A percentile compares a stretch with the other conserved stretches of the same genome.
phyloP scores from a whole-genome alignment of 495 filamentous ascomycete species.

The Tuber borchii region DNA sequence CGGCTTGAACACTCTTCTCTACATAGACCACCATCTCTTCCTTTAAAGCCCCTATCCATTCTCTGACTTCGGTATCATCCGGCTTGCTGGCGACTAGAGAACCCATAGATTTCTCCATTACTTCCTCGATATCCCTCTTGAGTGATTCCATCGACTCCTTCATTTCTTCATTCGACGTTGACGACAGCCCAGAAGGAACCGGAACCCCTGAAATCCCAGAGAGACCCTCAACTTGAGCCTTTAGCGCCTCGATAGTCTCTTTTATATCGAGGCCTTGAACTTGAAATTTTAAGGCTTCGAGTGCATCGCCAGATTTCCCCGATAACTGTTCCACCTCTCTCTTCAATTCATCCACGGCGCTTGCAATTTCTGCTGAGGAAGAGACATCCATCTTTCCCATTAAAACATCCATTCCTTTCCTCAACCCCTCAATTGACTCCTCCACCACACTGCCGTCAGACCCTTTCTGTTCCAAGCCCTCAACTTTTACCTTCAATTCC shows the following conservation, averaged over 20 bases:
- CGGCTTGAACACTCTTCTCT: conserved; percentile 25
- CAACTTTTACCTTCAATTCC: conserved; percentile 28
- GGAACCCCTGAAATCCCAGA: conserved; percentile 27
- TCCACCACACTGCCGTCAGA: conserved; percentile 16
- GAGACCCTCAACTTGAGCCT: conserved; percentile 26
- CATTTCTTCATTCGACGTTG: conserved; percentile 27
- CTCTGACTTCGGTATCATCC: conserved; percentile 15
- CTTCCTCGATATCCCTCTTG: conserved; percentile 30
- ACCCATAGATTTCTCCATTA: conserved; percentile 27
- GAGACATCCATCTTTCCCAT: conserved; percentile 50
- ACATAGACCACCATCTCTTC: conserved; percentile 28
- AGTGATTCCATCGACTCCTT: conserved; percentile 31
- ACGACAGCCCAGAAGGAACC: background rate
- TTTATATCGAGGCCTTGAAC: conserved; percentile 30
- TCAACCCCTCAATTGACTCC: conserved; percentile 21
- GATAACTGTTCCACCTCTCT: conserved; percentile 40
- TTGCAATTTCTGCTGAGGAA: conserved; percentile 47
- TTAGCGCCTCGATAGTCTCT: conserved; percentile 27
- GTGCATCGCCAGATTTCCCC: conserved; percentile 14
- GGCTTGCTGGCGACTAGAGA: conserved; percentile 22
- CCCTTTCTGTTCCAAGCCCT: conserved; percentile 18
- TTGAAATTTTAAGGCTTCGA: conserved; percentile 24
- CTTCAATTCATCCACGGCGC: conserved; percentile 47
- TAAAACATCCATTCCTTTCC: conserved; percentile 42
- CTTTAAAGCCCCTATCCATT: conserved; percentile 22